Conservation (phyloP, 345 rosid genomes). For the Hypericum perforatum region DNA sequence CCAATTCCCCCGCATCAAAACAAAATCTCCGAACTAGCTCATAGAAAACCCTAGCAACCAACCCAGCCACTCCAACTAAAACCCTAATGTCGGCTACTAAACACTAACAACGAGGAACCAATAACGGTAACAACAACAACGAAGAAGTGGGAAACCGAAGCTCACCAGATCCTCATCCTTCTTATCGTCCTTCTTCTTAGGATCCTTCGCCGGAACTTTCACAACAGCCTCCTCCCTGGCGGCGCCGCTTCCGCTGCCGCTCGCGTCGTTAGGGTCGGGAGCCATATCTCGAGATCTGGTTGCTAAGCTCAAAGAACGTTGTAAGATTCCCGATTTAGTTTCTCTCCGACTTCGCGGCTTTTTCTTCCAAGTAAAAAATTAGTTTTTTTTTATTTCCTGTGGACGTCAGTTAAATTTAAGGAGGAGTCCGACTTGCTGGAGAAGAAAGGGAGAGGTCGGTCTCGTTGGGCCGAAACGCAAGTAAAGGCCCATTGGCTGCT, state of each 20-base stretch:
- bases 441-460: too few relatives aligned
- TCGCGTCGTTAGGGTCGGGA: slow-evolving; percentile 48
- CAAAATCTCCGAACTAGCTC: neutral
- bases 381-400: too few relatives aligned
- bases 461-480: too few relatives aligned
- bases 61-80: neutral
- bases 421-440: too few relatives aligned
- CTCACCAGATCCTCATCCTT: slow-evolving; percentile 88
- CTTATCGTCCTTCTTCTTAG: slow-evolving; percentile 83
- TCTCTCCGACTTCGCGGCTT: too few relatives aligned
- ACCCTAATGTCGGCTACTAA: neutral
- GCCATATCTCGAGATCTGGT: slow-evolving; percentile 20
- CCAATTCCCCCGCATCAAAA: neutral
- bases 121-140: neutral
- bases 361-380: too few relatives aligned
- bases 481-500: too few relatives aligned
- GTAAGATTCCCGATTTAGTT: too few relatives aligned
- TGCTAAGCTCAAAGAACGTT: too few relatives aligned
- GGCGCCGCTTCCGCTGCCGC: slow-evolving; percentile 29
- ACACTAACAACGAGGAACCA: neutral
- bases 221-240: slow-evolving; percentile 37
- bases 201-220: slow-evolving; percentile 70
- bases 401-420: too few relatives aligned
- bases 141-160: neutral
- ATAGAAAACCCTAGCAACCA: too few relatives aligned